These are phyloP conservation scores for Cladorrhinum samala DNA, from an alignment of 495 filamentous ascomycete species.

Conservation along the genomic window DNA sequence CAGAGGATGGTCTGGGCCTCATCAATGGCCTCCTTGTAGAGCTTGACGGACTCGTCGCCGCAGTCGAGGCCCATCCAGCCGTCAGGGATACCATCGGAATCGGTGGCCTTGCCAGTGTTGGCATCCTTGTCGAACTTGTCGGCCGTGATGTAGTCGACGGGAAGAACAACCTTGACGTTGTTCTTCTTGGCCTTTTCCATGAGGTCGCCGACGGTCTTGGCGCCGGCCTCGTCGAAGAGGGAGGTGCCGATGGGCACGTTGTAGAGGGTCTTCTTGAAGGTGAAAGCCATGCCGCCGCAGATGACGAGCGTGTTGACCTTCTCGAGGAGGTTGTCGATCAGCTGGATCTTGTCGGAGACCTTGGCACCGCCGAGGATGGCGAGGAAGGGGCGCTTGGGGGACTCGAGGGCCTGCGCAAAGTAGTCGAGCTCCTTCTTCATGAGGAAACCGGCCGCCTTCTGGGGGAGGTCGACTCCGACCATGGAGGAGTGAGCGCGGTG, in stretches of 20 bases:
- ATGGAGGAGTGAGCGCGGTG: slow-evolving; percentile 98
- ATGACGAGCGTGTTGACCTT: slow-evolving; percentile 97
- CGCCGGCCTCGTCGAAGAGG: slow-evolving; percentile 89
- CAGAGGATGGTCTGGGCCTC: slow-evolving; percentile 95
- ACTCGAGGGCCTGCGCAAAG: slow-evolving; percentile 95
- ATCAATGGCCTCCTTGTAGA: slow-evolving; percentile 77
- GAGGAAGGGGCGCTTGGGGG: slow-evolving; percentile 90
- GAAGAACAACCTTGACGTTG: slow-evolving; percentile 88
- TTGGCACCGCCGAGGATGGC: slow-evolving; percentile 98
- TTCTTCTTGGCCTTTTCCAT: slow-evolving; percentile 95
- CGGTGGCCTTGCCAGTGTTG: slow-evolving; percentile 71
- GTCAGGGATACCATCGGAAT: slow-evolving; percentile 85
- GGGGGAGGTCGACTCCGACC: slow-evolving; percentile 91
- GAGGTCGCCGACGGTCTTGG: slow-evolving; percentile 83
- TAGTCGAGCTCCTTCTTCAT: slow-evolving; percentile 99
- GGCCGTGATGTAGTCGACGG: slow-evolving; percentile 90
- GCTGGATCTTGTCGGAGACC: slow-evolving; percentile 98
- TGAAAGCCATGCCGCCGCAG: slow-evolving; percentile 98
- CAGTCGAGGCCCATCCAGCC: slow-evolving; percentile 97
- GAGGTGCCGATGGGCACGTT: slow-evolving; percentile 83
- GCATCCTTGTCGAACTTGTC: slow-evolving; percentile 92
- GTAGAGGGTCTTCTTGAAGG: slow-evolving; percentile 98
- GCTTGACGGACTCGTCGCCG: slow-evolving; percentile 76
- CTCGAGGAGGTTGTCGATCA: slow-evolving; percentile 96
- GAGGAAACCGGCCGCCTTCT: slow-evolving; percentile 95